Evolutionary conservation across 2,329 filamentous ascomycete genomes (phyloP), one percentile per base, ranked within the genome.

Genomic region (Penicillium sp.): DNA sequence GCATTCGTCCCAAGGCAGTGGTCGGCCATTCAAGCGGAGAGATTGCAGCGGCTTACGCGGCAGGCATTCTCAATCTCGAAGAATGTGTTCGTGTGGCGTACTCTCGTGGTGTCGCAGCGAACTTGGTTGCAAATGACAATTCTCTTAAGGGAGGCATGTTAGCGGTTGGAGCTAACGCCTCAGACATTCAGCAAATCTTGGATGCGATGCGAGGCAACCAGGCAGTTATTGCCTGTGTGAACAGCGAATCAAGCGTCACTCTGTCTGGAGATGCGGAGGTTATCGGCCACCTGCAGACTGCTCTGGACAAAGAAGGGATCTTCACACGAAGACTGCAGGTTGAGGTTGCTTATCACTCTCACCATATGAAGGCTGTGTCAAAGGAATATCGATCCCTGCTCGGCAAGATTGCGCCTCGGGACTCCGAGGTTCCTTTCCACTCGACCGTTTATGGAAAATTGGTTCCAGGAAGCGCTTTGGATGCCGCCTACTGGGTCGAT

Each of bases 11-110:
- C 0, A 57, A 53, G 25, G 62, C 67, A 29, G 70, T 72, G 0
- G 59, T 71, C 4, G 71, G 71, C 2, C 71, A 74, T 48, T 71
- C 69, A 2, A 69, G 65, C 38, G 71, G 71, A 29, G 71, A 74
- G 33, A 72, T 73, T 38, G 67, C 66, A 17, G 71, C 71, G 7
- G 71, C 72, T 5, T 73, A 72, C 41, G 67, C 71, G 2, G 68
- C 71, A 0, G 68, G 70, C 1, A 60, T 66, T 8, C 37, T 72
- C 4, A 59, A 56, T 0, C 13, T 59, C 1, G 54, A 63, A 4
- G 59, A 66, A 25, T 69, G 67, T 52, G 63, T 70, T 9, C 58
- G 60, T 1, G 57, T 69, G 27, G 67, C 69, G 0, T 72, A 67
- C 45, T 61, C 55, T 35, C 65, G 70, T 42, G 69, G 69, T 15